Percentiles rank a stretch among this genome's conserved stretches.
These are phyloP conservation scores for Phytophthora pini DNA, from an alignment of 352 stramenopile genomes.

Conservation along the genomic window DNA sequence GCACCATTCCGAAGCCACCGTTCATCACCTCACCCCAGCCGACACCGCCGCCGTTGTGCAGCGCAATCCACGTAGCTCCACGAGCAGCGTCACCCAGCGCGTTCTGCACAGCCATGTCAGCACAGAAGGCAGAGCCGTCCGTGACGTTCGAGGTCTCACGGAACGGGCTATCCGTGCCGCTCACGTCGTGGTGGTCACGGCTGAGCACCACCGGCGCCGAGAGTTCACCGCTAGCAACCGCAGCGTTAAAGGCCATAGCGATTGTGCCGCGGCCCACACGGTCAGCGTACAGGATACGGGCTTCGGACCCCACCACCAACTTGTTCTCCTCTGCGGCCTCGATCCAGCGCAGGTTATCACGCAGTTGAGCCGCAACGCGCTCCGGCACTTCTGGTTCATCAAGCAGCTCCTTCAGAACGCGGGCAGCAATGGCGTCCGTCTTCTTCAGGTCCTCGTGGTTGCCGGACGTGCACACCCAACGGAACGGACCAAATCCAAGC, in stretches of 20 bases:
- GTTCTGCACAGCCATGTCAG: conserved; percentile 92
- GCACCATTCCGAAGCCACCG: conserved; percentile 88
- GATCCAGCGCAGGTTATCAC: conserved; percentile 90
- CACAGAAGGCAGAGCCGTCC: conserved; percentile 86
- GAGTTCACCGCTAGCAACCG: conserved; percentile 72
- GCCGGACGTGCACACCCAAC: conserved; percentile 88
- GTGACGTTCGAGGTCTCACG: conserved; percentile 90
- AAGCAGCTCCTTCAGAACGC: conserved; percentile 75
- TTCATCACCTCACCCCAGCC: conserved; percentile 92
- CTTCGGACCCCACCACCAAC: conserved; percentile 89
- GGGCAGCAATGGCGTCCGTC: conserved; percentile 78
- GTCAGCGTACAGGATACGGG: conserved; percentile 89
- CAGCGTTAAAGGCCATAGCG: conserved; percentile 86
- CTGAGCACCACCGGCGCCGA: conserved; percentile 81
- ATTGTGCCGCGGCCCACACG: conserved; percentile 78
- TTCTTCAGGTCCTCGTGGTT: conserved; percentile 68
- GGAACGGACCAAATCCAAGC: conserved; percentile 90
- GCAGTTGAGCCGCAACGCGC: conserved; percentile 73
- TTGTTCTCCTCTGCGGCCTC: conserved; percentile 85
- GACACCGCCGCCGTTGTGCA: conserved; percentile 91
- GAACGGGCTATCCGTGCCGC: conserved; percentile 89
- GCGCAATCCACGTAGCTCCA: conserved; percentile 86
- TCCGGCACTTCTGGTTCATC: conserved; percentile 48
- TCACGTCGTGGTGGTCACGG: conserved; percentile 91
- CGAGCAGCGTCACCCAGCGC: conserved; percentile 85